phyloP scores from a whole-genome alignment of 2,329 filamentous ascomycete genomes.

The Huntiella savannae region DNA sequence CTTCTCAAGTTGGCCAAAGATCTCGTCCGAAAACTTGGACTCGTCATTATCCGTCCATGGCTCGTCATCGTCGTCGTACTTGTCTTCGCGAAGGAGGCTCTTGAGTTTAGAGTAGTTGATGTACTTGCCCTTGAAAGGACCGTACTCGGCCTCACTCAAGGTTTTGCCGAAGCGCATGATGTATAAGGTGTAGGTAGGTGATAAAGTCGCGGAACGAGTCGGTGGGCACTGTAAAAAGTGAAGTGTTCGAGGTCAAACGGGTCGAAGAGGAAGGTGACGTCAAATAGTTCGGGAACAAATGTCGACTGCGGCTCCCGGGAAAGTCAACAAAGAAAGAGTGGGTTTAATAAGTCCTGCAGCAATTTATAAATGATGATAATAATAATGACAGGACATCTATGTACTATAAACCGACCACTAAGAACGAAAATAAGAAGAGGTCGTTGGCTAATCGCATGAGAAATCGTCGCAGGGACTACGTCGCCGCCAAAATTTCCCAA shows the following conservation, averaged over 20 bases:
- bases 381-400: no score
- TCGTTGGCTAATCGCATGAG: neutral
- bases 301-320: neutral
- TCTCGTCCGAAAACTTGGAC: conserved; percentile 80
- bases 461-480: neutral
- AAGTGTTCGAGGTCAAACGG: neutral
- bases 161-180: conserved; percentile 88
- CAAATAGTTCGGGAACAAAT: neutral
- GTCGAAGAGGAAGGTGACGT: neutral
- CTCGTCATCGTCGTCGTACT: conserved; percentile 37
- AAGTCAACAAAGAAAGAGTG: neutral
- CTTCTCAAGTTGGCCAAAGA: conserved; percentile 92
- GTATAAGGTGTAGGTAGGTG: neutral
- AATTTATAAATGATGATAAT: neutral
- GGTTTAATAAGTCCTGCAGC: neutral
- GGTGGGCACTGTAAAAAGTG: neutral
- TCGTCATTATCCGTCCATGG: conserved; percentile 91
- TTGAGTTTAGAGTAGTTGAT: conserved; percentile 94
- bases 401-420: no score
- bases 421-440: no score
- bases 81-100: conserved; percentile 63
- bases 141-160: conserved; percentile 58
- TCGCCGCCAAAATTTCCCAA: neutral
- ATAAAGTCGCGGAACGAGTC: neutral
- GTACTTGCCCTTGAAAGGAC: conserved; percentile 83